These are phyloP conservation scores for Mucor piriformis DNA, from an alignment of 371 early-diverging fungal species.

Conservation along the genomic window DNA sequence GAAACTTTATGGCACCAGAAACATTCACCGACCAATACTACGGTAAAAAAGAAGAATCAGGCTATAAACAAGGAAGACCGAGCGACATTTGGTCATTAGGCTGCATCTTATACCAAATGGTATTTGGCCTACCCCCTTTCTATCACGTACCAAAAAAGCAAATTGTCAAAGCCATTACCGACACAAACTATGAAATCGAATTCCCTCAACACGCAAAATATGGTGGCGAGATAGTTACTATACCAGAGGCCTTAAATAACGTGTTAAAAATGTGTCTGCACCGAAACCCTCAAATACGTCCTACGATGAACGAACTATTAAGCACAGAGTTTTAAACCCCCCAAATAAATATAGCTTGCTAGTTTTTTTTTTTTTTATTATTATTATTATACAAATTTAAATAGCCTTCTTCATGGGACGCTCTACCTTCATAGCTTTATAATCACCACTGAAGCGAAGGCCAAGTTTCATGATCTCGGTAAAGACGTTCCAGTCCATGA, in stretches of 20 bases:
- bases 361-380: background rate
- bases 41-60: slow-evolving; percentile 12
- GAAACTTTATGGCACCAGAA: slow-evolving; percentile 99
- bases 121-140: slow-evolving; percentile 92
- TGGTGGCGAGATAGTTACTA: background rate
- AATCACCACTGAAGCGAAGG: slow-evolving; percentile 54
- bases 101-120: slow-evolving; percentile 96
- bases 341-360: background rate
- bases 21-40: slow-evolving; percentile 54
- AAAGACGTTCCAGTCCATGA: slow-evolving; percentile 56
- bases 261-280: background rate
- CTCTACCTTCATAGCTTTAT: slow-evolving; percentile 53
- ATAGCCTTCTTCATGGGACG: slow-evolving; percentile 28
- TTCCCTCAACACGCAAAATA: background rate
- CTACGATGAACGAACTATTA: background rate
- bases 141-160: slow-evolving; percentile 71
- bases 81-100: slow-evolving; percentile 99
- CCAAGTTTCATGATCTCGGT: slow-evolving; percentile 55
- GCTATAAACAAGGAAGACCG: slow-evolving; percentile 59
- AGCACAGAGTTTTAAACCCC: background rate
- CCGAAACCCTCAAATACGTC: background rate
- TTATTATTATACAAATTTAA: too few species aligned
- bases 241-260: background rate
- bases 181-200: background rate
- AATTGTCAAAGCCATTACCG: slow-evolving; percentile 51